Base-by-base conservation (phyloP, 1,284 basidiomycete species). In the Mixia osmundae region DNA sequence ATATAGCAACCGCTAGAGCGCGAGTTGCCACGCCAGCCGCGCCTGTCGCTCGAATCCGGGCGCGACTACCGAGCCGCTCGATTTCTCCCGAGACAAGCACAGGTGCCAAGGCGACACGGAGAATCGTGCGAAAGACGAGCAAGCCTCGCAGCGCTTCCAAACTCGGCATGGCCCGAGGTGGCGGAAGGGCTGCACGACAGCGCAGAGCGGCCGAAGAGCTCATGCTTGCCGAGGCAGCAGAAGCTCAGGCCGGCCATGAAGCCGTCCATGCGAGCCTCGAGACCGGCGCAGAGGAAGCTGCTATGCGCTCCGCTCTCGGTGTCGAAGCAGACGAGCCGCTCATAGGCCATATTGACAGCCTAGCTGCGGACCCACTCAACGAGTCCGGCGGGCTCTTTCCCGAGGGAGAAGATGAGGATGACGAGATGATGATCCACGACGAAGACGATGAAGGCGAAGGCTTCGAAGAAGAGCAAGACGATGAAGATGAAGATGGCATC, bases 391-490 rank as follows among this genome's bases (percentile, higher is more conserved):
- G 14, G 9, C 31, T 34, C 37, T 20, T 11, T 42, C 19, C 21
- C 21, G 46, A 46, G 4, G 47, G 45, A 33, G 66, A 65, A 40
- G 68, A 72, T 42, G 72, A 47, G 11, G 51, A 49, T 20, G 48
- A 50, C 3, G 48, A 52, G 0, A 48, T 48, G 14, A 42, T 45
- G 14, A 43, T 46, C 16, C 9, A 25, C 10, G 25, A 30, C 18
- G 19, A 39, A n/a, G 30, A 41, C 14, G 37, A 30, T 9, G 39
- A 41, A 4, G n/a, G 16, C 7, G 34, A 15, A 6, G 40, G 46
- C 21, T 49, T 52, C 7, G 47, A 51, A 8, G 48, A 65, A 46
- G 67, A 65, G 20, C 62, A 66, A 18, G 66, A 65, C 40, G 62
- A 61, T 11, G 62, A 64, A 32, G 66, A 66, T 16, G 47, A 49